A percentile compares a stretch with the other conserved stretches of the same genome.
Conservation (phyloP, 495 filamentous ascomycete genomes). For the Hyphodiscus hymeniophilus region DNA sequence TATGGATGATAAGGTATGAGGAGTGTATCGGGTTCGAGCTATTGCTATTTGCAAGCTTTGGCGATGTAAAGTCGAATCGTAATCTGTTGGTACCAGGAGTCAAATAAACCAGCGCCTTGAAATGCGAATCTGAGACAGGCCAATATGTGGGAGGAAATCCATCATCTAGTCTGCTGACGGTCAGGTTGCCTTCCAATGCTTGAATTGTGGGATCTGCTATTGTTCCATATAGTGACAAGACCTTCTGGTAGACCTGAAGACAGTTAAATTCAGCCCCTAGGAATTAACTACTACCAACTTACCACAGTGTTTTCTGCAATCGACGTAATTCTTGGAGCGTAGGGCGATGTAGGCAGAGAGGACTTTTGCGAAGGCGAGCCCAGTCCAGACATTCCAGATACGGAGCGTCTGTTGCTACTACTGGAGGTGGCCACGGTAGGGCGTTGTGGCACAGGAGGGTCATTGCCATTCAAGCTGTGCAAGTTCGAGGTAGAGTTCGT, state of each 20-base stretch:
- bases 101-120: slow-evolving; percentile 85
- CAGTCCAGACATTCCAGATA: slow-evolving; percentile 45
- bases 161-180: slow-evolving; percentile 74
- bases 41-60: slow-evolving; percentile 65
- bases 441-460: slow-evolving; percentile 35
- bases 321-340: slow-evolving; percentile 68
- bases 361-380: slow-evolving; percentile 47
- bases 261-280: background rate
- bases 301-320: slow-evolving; percentile 80
- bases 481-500: slow-evolving; percentile 47
- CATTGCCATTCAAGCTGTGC: slow-evolving; percentile 33
- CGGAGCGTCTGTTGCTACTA: slow-evolving; percentile 40
- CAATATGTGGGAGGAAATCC: slow-evolving; percentile 70
- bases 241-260: slow-evolving; percentile 76
- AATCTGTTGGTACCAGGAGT: slow-evolving; percentile 78
- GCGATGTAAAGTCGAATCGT: slow-evolving; percentile 76
- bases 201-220: slow-evolving; percentile 60
- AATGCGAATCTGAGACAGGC: slow-evolving; percentile 80
- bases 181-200: slow-evolving; percentile 70
- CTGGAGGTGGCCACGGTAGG: slow-evolving; percentile 36
- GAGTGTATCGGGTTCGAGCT: slow-evolving; percentile 64
- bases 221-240: slow-evolving; percentile 70
- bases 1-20: slow-evolving; percentile 72
- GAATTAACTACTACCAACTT: slow-evolving; percentile 11
- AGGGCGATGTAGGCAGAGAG: slow-evolving; percentile 57